phyloP scores from a whole-genome alignment of 129 eudicot genomes.

The Lonicera japonica region DNA sequence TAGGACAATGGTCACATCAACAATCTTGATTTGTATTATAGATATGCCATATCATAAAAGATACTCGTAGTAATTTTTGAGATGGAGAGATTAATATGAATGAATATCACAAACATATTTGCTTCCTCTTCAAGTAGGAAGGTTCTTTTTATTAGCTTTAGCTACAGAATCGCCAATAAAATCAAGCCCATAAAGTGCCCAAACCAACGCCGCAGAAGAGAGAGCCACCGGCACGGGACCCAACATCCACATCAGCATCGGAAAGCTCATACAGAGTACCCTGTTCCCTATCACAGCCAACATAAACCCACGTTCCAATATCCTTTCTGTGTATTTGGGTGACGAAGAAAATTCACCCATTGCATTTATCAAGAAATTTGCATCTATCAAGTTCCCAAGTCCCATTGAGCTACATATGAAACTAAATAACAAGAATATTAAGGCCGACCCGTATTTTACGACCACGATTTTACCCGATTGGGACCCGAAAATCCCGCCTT shows the following conservation, averaged over 20 bases:
- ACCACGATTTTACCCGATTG: constrained; percentile 47
- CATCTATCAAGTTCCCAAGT: constrained; percentile 55
- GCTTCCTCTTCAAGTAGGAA: background rate
- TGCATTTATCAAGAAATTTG: constrained; percentile 73
- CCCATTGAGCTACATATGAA: constrained; percentile 84
- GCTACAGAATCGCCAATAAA: constrained; percentile 20
- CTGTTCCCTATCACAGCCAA: constrained; percentile 69
- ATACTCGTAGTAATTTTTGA: too few relatives aligned
- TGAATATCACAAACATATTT: too few relatives aligned
- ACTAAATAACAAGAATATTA: constrained; percentile 54
- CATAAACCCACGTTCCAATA: constrained; percentile 69
- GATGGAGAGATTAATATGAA: too few relatives aligned
- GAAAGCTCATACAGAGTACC: constrained; percentile 56
- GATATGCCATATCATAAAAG: too few relatives aligned
- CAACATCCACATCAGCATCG: constrained; percentile 65
- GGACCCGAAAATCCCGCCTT: constrained; percentile 37
- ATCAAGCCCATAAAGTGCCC: constrained; percentile 69
- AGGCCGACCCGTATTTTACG: constrained; percentile 60
- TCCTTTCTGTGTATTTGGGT: constrained; percentile 35
- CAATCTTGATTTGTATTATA: too few relatives aligned
- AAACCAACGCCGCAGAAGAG: constrained; percentile 56
- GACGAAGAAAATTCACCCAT: constrained; percentile 26
- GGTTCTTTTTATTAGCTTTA: background rate
- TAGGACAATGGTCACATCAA: too few relatives aligned
- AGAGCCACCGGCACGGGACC: constrained; percentile 59